Conservation (phyloP, 768 basidiomycete genomes). For the Kwoniella sp. region DNA sequence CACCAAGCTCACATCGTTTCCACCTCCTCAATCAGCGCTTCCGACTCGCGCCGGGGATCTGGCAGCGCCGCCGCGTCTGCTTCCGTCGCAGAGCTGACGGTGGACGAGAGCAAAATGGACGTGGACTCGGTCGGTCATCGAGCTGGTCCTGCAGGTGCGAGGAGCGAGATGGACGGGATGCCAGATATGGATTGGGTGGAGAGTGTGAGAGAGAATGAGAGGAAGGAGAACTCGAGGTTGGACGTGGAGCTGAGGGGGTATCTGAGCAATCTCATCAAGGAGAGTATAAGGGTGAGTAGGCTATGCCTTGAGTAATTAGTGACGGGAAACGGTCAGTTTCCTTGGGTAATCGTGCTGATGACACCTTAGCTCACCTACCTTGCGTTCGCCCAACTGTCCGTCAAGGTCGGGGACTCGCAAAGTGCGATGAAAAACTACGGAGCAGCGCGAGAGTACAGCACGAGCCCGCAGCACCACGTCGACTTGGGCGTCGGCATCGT, state of each 20-base stretch:
- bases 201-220: constrained; percentile 61
- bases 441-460: constrained; percentile 89
- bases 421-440: constrained; percentile 74
- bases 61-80: background rate
- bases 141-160: background rate
- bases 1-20: background rate
- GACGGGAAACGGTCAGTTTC: too few species aligned
- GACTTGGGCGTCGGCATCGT: constrained; percentile 66
- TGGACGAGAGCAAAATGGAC: constrained; percentile 1
- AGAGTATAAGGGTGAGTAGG: constrained; percentile 84
- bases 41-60: too few species aligned
- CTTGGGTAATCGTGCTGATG: background rate
- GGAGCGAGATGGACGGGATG: constrained; percentile 4
- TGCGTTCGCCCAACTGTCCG: constrained; percentile 76
- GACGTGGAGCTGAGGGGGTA: constrained; percentile 95
- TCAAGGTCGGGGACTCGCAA: constrained; percentile 66
- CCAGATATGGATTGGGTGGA: constrained; percentile 70
- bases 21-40: too few species aligned
- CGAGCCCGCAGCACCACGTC: constrained; percentile 83
- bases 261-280: constrained; percentile 95
- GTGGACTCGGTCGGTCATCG: background rate
- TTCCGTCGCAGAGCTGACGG: background rate
- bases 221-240: constrained; percentile 71
- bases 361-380: constrained; percentile 51
- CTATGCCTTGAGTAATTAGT: too few species aligned